Conservation (phyloP, 169 alveolate genomes). For the Hepatocystis sp. region DNA sequence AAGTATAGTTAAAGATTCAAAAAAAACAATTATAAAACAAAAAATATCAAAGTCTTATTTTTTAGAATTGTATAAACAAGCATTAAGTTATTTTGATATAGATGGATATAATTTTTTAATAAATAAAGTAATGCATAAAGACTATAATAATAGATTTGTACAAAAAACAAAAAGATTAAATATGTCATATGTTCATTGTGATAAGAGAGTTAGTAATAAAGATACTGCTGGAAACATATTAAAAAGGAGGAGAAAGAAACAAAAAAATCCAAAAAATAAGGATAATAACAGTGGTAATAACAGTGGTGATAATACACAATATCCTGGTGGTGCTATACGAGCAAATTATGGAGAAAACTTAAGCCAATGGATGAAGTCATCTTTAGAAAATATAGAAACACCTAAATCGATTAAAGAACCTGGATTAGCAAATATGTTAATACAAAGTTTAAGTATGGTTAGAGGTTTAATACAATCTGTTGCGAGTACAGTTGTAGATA, state of each 20-base stretch:
- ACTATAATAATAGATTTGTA: slow-evolving; percentile 28
- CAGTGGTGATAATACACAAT: slow-evolving; percentile 16
- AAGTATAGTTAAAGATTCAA: neutral
- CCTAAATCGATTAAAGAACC: slow-evolving; percentile 81
- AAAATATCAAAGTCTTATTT: slow-evolving; percentile 20
- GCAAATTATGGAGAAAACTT: slow-evolving; percentile 78
- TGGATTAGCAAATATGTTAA: slow-evolving; percentile 82
- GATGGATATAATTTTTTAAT: slow-evolving; percentile 81
- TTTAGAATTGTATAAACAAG: slow-evolving; percentile 69
- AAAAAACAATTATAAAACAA: slow-evolving; percentile 6
- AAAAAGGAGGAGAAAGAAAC: neutral
- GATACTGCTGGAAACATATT: too few species aligned
- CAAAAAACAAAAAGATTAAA: slow-evolving; percentile 49
- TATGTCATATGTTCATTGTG: slow-evolving; percentile 75
- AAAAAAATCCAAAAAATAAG: slow-evolving; percentile 17
- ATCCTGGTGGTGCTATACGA: slow-evolving; percentile 83
- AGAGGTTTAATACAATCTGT: slow-evolving; percentile 87
- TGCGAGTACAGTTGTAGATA: slow-evolving; percentile 84
- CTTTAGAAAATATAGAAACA: slow-evolving; percentile 39
- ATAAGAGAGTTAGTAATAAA: slow-evolving; percentile 2
- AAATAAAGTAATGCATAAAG: slow-evolving; percentile 67
- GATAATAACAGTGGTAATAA: neutral
- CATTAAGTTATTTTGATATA: slow-evolving; percentile 76
- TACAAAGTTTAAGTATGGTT: slow-evolving; percentile 84
- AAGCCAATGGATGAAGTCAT: slow-evolving; percentile 75